Percentiles rank a stretch among this genome's conserved stretches.
These are phyloP conservation scores for Alternaria sp. DNA, from an alignment of 2,329 filamentous ascomycete genomes.

Conservation along the genomic window DNA sequence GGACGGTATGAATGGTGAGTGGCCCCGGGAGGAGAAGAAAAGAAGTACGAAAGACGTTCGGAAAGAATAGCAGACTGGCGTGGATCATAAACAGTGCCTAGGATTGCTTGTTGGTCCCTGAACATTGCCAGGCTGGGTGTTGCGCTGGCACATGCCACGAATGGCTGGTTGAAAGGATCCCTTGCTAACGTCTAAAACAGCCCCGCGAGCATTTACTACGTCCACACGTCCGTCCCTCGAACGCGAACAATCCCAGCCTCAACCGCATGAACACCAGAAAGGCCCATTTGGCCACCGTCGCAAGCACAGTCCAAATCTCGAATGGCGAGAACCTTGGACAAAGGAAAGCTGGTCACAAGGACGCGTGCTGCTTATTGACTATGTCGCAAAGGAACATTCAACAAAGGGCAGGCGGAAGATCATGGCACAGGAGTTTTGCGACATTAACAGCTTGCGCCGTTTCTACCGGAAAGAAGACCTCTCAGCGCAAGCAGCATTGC, in stretches of 20 bases:
- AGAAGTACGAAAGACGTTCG: background rate
- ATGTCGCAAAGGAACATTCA: slow-evolving; percentile 52
- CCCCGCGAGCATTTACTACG: slow-evolving; percentile 26
- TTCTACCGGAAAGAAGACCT: slow-evolving; percentile 54
- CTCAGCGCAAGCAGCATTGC: slow-evolving; percentile 46
- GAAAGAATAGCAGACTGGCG: background rate
- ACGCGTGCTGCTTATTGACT: slow-evolving; percentile 62
- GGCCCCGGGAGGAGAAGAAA: background rate
- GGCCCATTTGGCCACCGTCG: slow-evolving; percentile 38
- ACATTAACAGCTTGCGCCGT: slow-evolving; percentile 54
- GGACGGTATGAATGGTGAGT: slow-evolving; percentile 25
- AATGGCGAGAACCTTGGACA: slow-evolving; percentile 51
- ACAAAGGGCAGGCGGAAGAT: slow-evolving; percentile 54
- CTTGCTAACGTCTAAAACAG: slow-evolving; percentile 18
- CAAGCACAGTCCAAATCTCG: slow-evolving; percentile 47
- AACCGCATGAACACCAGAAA: slow-evolving; percentile 25
- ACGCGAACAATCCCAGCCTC: slow-evolving; percentile 18
- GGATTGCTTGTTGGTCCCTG: background rate
- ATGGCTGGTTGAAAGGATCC: background rate
- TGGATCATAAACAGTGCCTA: background rate
- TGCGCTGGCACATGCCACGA: background rate
- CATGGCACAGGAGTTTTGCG: slow-evolving; percentile 58
- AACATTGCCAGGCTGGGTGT: background rate
- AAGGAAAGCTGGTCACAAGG: slow-evolving; percentile 51
- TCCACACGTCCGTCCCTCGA: slow-evolving; percentile 20